Percentiles rank a stretch among this genome's conserved stretches.
Evolutionary conservation across 192 early-diverging fungal genomes (phyloP).

Genomic region (Coemansia sp.): DNA sequence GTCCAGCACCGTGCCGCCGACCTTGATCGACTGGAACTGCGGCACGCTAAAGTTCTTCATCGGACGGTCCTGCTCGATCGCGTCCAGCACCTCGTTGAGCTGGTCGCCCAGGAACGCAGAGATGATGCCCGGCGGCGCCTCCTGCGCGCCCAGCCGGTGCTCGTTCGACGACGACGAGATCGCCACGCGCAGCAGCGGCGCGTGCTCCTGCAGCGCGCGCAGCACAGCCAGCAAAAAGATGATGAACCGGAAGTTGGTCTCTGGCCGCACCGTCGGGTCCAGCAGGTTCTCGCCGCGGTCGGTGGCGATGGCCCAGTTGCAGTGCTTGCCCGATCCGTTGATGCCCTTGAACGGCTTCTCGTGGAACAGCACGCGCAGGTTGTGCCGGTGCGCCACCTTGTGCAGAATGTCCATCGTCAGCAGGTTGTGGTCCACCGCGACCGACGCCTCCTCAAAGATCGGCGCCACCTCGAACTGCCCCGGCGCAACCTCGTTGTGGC

Average conservation of each 20-base stretch:
- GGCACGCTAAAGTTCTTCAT: conserved; percentile 86
- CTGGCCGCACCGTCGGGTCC: conserved; percentile 91
- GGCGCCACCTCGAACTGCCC: conserved; percentile 98
- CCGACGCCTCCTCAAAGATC: conserved; percentile 95
- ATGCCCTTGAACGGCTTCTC: conserved; percentile 99
- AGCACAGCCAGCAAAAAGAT: conserved; percentile 91
- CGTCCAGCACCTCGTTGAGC: conserved; percentile 90
- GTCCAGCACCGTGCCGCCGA: conserved; percentile 93
- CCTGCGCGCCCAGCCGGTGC: conserved; percentile 97
- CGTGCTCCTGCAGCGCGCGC: conserved; percentile 89
- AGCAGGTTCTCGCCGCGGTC: conserved; percentile 96
- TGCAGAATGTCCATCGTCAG: conserved; percentile 96
- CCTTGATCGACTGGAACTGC: conserved; percentile 86
- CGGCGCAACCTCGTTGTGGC: conserved; percentile 99
- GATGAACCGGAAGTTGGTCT: conserved; percentile 99
- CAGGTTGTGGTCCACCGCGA: conserved; percentile 98
- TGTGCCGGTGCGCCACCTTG: conserved; percentile 96
- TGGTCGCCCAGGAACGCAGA: conserved; percentile 98
- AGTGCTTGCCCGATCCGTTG: conserved; percentile 99
- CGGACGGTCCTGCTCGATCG: conserved; percentile 85
- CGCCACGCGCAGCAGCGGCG: conserved; percentile 83
- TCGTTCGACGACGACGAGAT: conserved; percentile 96
- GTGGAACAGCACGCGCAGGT: conserved; percentile 96
- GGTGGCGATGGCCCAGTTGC: conserved; percentile 96
- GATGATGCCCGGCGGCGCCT: conserved; percentile 97